phyloP scores from a whole-genome alignment of 202 grass and related monocot genomes.

The Brachypodium distachyon region DNA sequence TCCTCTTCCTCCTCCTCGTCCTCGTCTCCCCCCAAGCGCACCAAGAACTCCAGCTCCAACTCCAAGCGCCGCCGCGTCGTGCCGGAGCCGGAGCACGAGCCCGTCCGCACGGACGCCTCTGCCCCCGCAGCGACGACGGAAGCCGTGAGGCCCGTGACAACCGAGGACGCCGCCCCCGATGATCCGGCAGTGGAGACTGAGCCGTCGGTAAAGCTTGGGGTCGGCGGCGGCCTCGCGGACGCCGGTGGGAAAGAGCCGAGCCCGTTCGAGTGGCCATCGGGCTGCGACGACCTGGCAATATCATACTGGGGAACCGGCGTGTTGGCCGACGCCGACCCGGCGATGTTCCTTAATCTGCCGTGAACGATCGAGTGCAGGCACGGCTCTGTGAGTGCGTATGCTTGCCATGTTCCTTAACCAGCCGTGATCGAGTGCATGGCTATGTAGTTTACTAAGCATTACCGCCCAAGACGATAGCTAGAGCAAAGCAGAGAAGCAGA shows the following conservation, averaged over 20 bases:
- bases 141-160: not conserved
- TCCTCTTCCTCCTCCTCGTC: not conserved
- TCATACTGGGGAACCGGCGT: constrained; percentile 26
- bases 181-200: too few relatives aligned
- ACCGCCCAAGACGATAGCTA: too few relatives aligned
- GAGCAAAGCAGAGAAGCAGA: too few relatives aligned
- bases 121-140: not conserved
- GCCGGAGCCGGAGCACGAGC: not conserved
- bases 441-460: too few relatives aligned
- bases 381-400: not conserved
- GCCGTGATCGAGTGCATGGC: too few relatives aligned
- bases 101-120: not conserved
- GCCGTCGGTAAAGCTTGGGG: not conserved
- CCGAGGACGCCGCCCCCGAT: not conserved
- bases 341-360: constrained; percentile 35
- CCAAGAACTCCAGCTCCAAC: constrained; percentile 33
- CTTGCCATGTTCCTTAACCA: too few relatives aligned
- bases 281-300: constrained; percentile 45
- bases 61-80: constrained; percentile 30
- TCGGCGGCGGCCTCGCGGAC: not conserved
- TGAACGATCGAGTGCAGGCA: not conserved
- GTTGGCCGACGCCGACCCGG: constrained; percentile 34
- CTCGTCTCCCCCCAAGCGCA: not conserved
- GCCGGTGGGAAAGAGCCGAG: constrained; percentile 6
- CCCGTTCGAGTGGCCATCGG: constrained; percentile 48